These are phyloP conservation scores for Sextonia rubra DNA, from an alignment of 164 flowering plant genomes.

Conservation along the genomic window DNA sequence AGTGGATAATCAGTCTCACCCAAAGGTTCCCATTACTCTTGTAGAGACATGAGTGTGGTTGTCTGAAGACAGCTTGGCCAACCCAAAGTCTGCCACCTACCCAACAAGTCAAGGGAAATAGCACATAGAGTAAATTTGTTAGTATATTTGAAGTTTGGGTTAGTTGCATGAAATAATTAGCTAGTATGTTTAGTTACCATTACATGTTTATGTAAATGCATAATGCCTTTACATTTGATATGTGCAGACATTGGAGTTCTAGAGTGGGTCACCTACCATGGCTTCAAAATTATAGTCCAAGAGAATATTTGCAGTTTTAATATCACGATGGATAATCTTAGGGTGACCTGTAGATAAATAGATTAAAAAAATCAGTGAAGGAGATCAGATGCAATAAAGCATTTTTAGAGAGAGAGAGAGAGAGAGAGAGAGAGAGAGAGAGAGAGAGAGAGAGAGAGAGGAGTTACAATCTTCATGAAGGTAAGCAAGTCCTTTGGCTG, in stretches of 20 bases:
- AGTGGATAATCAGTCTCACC: slow-evolving; percentile 32
- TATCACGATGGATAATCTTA: slow-evolving; percentile 79
- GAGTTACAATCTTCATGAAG: slow-evolving; percentile 79
- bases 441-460: not conserved
- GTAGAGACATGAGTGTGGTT: slow-evolving; percentile 77
- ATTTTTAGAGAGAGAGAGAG: not conserved
- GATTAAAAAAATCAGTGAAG: not conserved
- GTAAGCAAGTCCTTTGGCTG: slow-evolving; percentile 84
- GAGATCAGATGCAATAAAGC: too few relatives aligned
- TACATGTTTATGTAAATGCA: not conserved
- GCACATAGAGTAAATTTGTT: not conserved
- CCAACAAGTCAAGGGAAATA: not conserved
- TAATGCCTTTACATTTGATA: not conserved
- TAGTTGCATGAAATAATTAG: not conserved
- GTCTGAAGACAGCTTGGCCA: slow-evolving; percentile 73
- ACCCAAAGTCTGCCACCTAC: slow-evolving; percentile 91
- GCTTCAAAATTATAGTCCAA: slow-evolving; percentile 65
- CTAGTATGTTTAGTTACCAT: not conserved
- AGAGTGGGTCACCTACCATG: slow-evolving; percentile 36
- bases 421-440: not conserved
- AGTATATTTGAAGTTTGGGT: not conserved
- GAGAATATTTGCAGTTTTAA: slow-evolving; percentile 70
- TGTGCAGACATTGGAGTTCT: too few relatives aligned
- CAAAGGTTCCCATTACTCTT: slow-evolving; percentile 94
- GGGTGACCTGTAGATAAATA: slow-evolving; percentile 58